Evolutionary conservation across 768 basidiomycete species (phyloP).

Genomic region (Lentinula aciculospora): DNA sequence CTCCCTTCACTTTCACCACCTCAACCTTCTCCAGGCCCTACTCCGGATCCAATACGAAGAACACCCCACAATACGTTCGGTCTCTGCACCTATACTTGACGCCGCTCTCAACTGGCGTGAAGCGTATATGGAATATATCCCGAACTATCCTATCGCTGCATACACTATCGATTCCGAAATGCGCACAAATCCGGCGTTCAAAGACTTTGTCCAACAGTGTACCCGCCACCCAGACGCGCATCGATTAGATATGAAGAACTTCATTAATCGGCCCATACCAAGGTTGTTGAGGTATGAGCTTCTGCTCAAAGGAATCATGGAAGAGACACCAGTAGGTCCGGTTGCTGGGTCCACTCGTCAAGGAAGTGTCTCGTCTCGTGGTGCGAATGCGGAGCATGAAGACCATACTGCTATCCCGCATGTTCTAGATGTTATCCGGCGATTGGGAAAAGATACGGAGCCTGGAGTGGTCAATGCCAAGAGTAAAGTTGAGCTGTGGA

Average conservation of each 20-base stretch:
- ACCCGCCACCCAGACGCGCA: constrained; percentile 70
- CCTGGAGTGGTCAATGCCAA: constrained; percentile 82
- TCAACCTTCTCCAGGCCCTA: constrained; percentile 69
- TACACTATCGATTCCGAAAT: constrained; percentile 86
- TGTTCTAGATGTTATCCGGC: constrained; percentile 81
- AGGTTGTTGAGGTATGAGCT: constrained; percentile 86
- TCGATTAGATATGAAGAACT: constrained; percentile 86
- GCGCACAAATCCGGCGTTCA: constrained; percentile 74
- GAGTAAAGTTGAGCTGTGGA: constrained; percentile 87
- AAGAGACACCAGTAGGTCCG: constrained; percentile 47
- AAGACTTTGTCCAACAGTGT: constrained; percentile 58
- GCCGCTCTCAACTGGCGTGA: constrained; percentile 91
- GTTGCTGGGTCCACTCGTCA: background rate
- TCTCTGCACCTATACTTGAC: constrained; percentile 71
- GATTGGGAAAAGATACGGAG: constrained; percentile 82
- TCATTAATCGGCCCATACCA: constrained; percentile 89
- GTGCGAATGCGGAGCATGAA: constrained; percentile 48
- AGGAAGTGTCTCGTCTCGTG: background rate
- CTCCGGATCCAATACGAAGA: constrained; percentile 87
- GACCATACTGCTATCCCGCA: constrained; percentile 51
- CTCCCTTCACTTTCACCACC: constrained; percentile 72
- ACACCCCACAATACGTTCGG: constrained; percentile 68
- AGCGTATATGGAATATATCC: constrained; percentile 88
- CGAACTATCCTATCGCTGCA: constrained; percentile 88
- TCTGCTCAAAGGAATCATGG: constrained; percentile 73